Evolutionary conservation across 2,329 filamentous ascomycete genomes (phyloP), one percentile per base, ranked within the genome.

Genomic region (Dactylellina cionopaga): DNA sequence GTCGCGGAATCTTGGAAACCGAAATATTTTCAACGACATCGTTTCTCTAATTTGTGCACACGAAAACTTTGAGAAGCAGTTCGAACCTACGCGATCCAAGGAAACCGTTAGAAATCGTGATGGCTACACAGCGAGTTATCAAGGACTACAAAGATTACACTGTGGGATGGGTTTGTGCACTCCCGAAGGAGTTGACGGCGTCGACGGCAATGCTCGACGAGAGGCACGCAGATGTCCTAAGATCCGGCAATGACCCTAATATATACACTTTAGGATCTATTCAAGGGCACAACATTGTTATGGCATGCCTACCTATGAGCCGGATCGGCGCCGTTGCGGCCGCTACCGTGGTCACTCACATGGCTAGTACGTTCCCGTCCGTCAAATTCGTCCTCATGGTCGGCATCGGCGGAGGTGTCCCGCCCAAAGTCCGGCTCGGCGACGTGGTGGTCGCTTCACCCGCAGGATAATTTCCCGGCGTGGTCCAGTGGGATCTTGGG

Each of bases 131-230:
- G n/a, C n/a, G n/a, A n/a, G n/a, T n/a, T n/a, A n/a, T n/a, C n/a
- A n/a, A n/a, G n/a, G n/a, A n/a, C n/a, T n/a, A n/a, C n/a, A n/a
- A n/a, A n/a, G 37, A 59, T 17, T 47, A 41, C 22, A 65, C 51
- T 1, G 37, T 74, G 1, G 70, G 65, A 9, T 64, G 66, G 55
- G 59, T 74, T 1, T 74, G 70, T 54, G 44, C 70, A 15, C 44
- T 74, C 3, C 65, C 44, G 22, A 35, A 43, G 17, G 70, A 72
- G 19, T 55, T 51, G 22, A 39, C 22, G 11, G 54, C 43, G 10
- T 65, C 44, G 2, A 44, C 24, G 29, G 31, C 27, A 27, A 44
- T 74, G 35, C 17, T 74, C n/a, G 70, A 74, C 47, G 55, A 68
- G 17, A 22, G 43, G n/a, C n/a, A n/a, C n/a, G n/a, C n/a, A 9